Percentiles rank a stretch among this genome's conserved stretches.
phyloP scores from a whole-genome alignment of 75 land plant species.

The Larix kaempferi region DNA sequence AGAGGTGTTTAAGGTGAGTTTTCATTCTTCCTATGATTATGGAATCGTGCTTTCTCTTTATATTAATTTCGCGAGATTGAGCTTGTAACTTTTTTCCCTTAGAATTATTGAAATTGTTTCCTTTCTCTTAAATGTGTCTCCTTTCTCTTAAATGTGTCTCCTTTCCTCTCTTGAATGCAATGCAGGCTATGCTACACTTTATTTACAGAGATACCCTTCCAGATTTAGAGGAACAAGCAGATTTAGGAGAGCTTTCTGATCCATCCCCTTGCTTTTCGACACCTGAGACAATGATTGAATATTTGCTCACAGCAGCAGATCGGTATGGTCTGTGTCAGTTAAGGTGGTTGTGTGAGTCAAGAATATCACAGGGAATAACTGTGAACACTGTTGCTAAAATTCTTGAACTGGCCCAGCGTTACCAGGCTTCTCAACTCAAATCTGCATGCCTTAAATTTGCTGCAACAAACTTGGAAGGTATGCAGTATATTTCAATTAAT shows the following conservation, averaged over 20 bases:
- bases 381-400: conserved; percentile 76
- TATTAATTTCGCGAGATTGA: background rate
- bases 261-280: conserved; percentile 20
- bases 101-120: background rate
- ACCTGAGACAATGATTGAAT: conserved; percentile 46
- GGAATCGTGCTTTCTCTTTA: background rate
- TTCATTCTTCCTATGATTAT: background rate
- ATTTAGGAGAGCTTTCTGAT: conserved; percentile 28
- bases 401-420: conserved; percentile 68
- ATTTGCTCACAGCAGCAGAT: conserved; percentile 71
- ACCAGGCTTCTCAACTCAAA: conserved; percentile 66
- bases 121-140: background rate
- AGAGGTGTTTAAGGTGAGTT: conserved; percentile 31
- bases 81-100: background rate
- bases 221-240: conserved; percentile 52
- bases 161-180: conserved; percentile 17
- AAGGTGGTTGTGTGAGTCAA: conserved; percentile 59
- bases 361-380: conserved; percentile 59
- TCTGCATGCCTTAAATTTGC: conserved; percentile 66
- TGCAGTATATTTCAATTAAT: background rate
- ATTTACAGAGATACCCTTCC: conserved; percentile 72
- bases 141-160: too few species aligned
- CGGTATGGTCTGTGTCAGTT: conserved; percentile 60
- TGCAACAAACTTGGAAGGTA: conserved; percentile 59
- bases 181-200: conserved; percentile 67